These are phyloP conservation scores for Peribolospora baueri DNA, from an alignment of 768 basidiomycete species.

Conservation along the genomic window DNA sequence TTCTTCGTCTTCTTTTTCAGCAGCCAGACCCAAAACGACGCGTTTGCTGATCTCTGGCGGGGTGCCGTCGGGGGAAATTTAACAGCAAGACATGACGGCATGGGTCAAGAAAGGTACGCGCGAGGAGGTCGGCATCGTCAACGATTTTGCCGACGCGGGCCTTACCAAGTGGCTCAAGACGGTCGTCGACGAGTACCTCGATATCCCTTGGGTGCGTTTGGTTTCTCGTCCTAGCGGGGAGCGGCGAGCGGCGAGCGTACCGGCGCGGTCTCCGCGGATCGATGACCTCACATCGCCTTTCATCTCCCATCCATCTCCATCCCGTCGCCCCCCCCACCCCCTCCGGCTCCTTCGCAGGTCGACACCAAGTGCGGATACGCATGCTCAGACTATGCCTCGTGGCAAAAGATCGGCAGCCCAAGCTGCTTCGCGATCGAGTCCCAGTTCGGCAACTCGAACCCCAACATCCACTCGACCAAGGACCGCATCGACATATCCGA, in stretches of 20 bases:
- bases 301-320: no score
- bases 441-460: slow-evolving; percentile 49
- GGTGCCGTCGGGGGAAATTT: no score
- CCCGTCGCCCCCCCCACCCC: no score
- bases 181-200: slow-evolving; percentile 50
- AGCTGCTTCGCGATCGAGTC: slow-evolving; percentile 58
- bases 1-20: no score
- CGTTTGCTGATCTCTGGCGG: no score
- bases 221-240: no score
- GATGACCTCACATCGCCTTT: no score
- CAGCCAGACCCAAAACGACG: no score
- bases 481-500: slow-evolving; percentile 66
- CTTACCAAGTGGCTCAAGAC: slow-evolving; percentile 57
- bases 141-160: slow-evolving; percentile 51
- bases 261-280: no score
- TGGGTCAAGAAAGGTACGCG: slow-evolving; percentile 67
- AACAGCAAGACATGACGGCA: slow-evolving; percentile 48
- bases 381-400: slow-evolving; percentile 80
- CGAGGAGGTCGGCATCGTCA: slow-evolving; percentile 48
- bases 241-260: no score
- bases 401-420: slow-evolving; percentile 64
- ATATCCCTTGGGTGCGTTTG: slow-evolving; percentile 36
- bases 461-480: slow-evolving; percentile 51
- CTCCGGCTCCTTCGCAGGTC: slow-evolving; percentile 16
- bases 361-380: slow-evolving; percentile 79